Evolutionary conservation across 2,329 filamentous ascomycete species (phyloP), one percentile per base, ranked within the genome.

Genomic region (Fusarium gaditjirri): DNA sequence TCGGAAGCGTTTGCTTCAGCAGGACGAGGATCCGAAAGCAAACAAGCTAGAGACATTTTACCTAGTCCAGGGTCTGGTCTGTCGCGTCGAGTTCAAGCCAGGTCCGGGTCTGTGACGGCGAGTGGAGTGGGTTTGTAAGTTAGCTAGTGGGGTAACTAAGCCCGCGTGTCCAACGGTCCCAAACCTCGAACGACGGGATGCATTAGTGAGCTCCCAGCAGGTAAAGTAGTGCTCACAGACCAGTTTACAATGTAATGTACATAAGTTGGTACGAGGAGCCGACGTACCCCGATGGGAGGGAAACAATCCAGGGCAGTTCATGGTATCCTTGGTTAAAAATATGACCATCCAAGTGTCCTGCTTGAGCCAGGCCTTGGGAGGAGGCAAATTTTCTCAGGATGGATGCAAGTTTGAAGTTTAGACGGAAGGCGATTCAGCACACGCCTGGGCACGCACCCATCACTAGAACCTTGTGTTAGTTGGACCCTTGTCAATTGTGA

Each of bases 191-290:
- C 73, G 55, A 74, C 68, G 50, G 67, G 66, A 68, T 64, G 67
- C 62, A 64, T 53, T 62, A 56, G 25, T 35, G 38, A 58, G 47
- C 54, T 43, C 49, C 36, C 33, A 63, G 38, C 23, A 50, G 36
- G 53, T 50, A 53, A n/a, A 38, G 49, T 53, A 27, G 49, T 39
- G 49, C 33, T 38, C 36, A 56, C 52, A 65, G 49, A 61, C 74
- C 68, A 63, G 58, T 60, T 60, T 56, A 42, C 43, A 60, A 41
- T 35, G 23, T 27, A 10, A 42, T 43, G 36, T 42, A 49, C 46
- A 33, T 33, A 14, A 56, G 57, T 57, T 42, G 70, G 70, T 77
- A 77, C 75, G 61, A 58, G 72, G 71, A 77, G 69, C 75, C 75
- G 75, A 68, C 65, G 61, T 75, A 75, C 65, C 65, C 68, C 58